phyloP scores from a whole-genome alignment of 306 rosid species.

The Hippophae tibetana region DNA sequence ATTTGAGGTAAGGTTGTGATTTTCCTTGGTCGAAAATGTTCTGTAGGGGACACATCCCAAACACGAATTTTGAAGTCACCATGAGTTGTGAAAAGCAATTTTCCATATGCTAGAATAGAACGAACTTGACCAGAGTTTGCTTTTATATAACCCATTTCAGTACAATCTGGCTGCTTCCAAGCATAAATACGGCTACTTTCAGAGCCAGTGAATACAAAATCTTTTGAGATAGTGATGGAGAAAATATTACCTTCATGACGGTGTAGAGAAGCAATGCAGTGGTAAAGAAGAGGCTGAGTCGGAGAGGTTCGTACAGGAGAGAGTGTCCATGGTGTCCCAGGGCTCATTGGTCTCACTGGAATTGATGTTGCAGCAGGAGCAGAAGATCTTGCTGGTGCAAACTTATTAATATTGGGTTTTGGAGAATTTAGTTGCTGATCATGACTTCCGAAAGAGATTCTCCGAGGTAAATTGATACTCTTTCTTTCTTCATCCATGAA shows the following conservation, averaged over 20 bases:
- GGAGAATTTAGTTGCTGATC: slow-evolving; percentile 9
- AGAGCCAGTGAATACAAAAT: slow-evolving; percentile 40
- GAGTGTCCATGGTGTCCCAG: slow-evolving; percentile 32
- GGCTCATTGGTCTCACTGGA: slow-evolving; percentile 25
- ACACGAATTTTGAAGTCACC: slow-evolving; percentile 35
- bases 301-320: slow-evolving; percentile 27
- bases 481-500: slow-evolving; percentile 33
- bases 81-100: slow-evolving; percentile 31
- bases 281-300: slow-evolving; percentile 31
- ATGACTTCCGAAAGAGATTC: slow-evolving; percentile 27
- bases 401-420: slow-evolving; percentile 13
- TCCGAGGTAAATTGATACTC: slow-evolving; percentile 31
- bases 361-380: slow-evolving; percentile 21
- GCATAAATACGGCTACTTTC: slow-evolving; percentile 37
- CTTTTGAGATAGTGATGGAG: slow-evolving; percentile 31
- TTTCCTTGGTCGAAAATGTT: slow-evolving; percentile 28
- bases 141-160: slow-evolving; percentile 32
- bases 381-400: slow-evolving; percentile 24
- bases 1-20: slow-evolving; percentile 30
- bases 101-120: slow-evolving; percentile 32
- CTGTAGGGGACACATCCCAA: slow-evolving; percentile 30
- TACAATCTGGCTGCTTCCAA: slow-evolving; percentile 50
- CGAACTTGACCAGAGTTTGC: slow-evolving; percentile 36
- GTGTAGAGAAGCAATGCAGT: slow-evolving; percentile 53
- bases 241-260: slow-evolving; percentile 42